phyloP scores from a whole-genome alignment of 2,329 filamentous ascomycete species.

The Colletotrichum tropicicola region DNA sequence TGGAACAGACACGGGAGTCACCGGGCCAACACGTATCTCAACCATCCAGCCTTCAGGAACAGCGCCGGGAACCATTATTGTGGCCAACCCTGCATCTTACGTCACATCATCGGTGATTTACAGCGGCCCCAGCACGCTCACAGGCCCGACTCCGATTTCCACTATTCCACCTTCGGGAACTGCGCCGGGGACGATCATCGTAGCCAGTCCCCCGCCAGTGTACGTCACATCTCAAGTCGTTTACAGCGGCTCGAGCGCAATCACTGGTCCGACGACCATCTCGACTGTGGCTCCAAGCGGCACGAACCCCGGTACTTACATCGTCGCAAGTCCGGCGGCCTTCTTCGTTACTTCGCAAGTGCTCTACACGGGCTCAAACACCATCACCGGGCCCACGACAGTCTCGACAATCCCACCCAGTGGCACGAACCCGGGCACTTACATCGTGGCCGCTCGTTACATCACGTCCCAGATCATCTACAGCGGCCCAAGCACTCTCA shows the following conservation, averaged over 20 bases:
- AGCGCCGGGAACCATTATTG: slow-evolving; percentile 4
- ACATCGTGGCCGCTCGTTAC: slow-evolving; percentile 8
- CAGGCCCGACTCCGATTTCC: slow-evolving; percentile 9
- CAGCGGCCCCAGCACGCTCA: neutral
- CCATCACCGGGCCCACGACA: slow-evolving; percentile 4
- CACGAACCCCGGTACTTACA: slow-evolving; percentile 13
- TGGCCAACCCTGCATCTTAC: slow-evolving; percentile 9
- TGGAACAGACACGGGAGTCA: neutral
- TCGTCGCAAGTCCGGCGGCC: slow-evolving; percentile 15
- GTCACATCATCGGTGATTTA: slow-evolving; percentile 13
- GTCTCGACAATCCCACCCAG: slow-evolving; percentile 4
- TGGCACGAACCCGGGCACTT: slow-evolving; percentile 17
- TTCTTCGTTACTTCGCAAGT: slow-evolving; percentile 2
- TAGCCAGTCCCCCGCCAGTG: slow-evolving; percentile 7
- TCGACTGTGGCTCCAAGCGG: slow-evolving; percentile 11
- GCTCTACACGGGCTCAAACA: neutral
- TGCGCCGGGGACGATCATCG: slow-evolving; percentile 12
- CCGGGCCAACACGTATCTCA: neutral
- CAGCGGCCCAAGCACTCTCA: neutral
- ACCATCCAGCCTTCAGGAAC: slow-evolving; percentile 17
- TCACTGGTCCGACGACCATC: slow-evolving; percentile 10
- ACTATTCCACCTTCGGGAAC: slow-evolving; percentile 17
- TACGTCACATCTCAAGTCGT: slow-evolving; percentile 16
- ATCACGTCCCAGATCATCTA: neutral
- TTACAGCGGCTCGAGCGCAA: slow-evolving; percentile 2